phyloP scores from a whole-genome alignment of 768 basidiomycete species.

The Rhodotorula toruloides region DNA sequence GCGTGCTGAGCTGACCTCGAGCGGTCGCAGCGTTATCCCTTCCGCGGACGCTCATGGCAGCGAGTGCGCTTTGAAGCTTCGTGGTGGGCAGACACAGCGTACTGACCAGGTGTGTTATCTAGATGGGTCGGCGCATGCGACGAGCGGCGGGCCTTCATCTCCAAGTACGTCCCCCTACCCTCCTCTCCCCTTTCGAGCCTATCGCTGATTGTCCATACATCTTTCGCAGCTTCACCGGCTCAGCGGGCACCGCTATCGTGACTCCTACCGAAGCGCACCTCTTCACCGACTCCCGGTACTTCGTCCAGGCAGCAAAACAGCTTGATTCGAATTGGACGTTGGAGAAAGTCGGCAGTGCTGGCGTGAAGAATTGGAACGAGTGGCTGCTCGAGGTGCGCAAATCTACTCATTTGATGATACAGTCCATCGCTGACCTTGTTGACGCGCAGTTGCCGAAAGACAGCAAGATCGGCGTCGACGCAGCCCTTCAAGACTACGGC shows the following conservation, averaged over 20 bases:
- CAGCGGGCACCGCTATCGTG: constrained; percentile 39
- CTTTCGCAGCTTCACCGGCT: constrained; percentile 40
- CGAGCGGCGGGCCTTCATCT: constrained; percentile 26
- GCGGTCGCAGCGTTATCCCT: constrained; percentile 20
- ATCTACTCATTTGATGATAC: neutral
- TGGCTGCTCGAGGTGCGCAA: constrained; percentile 52
- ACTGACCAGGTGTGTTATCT: too few relatives aligned
- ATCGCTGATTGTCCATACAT: neutral
- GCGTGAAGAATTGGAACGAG: constrained; percentile 69
- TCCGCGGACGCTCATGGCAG: constrained; percentile 31
- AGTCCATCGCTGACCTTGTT: constrained; percentile 4
- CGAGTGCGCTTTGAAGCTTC: constrained; percentile 8
- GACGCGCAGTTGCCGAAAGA: constrained; percentile 45
- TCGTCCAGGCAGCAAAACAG: constrained; percentile 35
- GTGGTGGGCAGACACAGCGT: too few relatives aligned
- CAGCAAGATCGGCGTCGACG: constrained; percentile 69
- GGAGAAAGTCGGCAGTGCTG: constrained; percentile 56
- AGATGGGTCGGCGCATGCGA: constrained; percentile 37
- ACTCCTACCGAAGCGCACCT: constrained; percentile 29
- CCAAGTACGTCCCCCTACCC: constrained; percentile 17
- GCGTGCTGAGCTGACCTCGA: neutral
- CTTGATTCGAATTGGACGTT: constrained; percentile 61
- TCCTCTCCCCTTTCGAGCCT: neutral
- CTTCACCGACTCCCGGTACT: constrained; percentile 42
- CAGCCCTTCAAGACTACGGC: constrained; percentile 58